Conservation (phyloP, 2,329 filamentous ascomycete species). For the Diaporthe australafricana region DNA sequence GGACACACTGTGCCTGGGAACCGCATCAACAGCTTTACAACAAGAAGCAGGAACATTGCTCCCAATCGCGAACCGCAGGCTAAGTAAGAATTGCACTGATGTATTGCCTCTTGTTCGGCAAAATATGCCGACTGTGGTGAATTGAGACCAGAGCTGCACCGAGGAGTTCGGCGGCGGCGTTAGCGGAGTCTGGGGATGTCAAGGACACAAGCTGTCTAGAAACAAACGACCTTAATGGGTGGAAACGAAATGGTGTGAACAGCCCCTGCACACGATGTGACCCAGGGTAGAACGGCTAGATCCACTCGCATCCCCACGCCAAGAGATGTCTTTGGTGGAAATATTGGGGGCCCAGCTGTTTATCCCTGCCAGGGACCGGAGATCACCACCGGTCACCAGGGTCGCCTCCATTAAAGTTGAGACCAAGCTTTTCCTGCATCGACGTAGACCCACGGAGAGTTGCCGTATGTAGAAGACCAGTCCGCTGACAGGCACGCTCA, state of each 20-base stretch:
- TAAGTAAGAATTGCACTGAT: too few relatives aligned
- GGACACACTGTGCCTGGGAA: too few relatives aligned
- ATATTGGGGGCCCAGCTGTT: neutral
- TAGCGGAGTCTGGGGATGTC: too few relatives aligned
- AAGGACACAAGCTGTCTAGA: neutral
- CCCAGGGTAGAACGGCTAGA: neutral
- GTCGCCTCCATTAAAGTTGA: neutral
- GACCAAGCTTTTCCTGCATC: constrained; percentile 17
- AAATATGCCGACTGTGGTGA: too few relatives aligned
- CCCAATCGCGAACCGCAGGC: too few relatives aligned
- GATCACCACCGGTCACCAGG: constrained; percentile 6
- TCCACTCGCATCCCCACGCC: constrained; percentile 3
- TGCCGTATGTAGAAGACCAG: neutral
- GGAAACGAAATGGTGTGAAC: neutral
- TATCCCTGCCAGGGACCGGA: constrained; percentile 24
- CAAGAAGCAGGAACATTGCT: too few relatives aligned
- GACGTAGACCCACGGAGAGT: constrained; percentile 19
- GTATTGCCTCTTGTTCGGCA: neutral
- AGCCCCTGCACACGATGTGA: neutral
- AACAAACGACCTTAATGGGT: neutral
- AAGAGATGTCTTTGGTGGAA: constrained; percentile 26
- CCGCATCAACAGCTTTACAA: too few relatives aligned
- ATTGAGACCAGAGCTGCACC: neutral
- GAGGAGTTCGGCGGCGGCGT: too few relatives aligned
- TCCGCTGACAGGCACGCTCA: neutral